phyloP scores from a whole-genome alignment of 2,329 filamentous ascomycete species.

The Aspergillus persii region DNA sequence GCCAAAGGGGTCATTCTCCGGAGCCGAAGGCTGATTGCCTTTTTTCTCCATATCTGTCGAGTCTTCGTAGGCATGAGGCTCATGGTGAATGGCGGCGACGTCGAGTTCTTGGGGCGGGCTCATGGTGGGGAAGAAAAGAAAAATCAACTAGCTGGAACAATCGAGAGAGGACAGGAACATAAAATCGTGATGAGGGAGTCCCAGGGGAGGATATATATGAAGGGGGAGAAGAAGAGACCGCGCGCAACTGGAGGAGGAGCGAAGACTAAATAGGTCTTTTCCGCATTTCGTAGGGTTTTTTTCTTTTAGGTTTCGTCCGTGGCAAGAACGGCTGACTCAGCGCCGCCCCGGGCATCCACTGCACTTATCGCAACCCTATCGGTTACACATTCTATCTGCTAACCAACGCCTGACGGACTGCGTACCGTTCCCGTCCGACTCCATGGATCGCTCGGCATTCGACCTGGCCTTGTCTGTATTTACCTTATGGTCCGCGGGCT shows the following conservation, averaged over 20 bases:
- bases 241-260: neutral
- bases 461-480: neutral
- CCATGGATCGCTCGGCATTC: neutral
- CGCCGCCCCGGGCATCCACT: neutral
- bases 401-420: neutral
- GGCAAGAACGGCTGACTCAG: neutral
- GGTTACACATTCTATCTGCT: neutral
- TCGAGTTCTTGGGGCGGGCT: constrained; percentile 3
- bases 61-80: constrained; percentile 1
- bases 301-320: neutral
- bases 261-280: neutral
- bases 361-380: neutral
- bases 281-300: neutral
- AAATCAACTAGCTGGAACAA: neutral
- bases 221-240: neutral
- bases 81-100: neutral
- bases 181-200: neutral
- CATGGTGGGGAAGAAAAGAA: constrained; percentile 1
- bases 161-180: neutral
- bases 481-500: neutral
- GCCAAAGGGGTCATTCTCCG: constrained; percentile 35
- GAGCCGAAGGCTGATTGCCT: neutral
- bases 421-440: neutral
- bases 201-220: neutral
- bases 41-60: constrained; percentile 12